Evolutionary conservation across 2,329 filamentous ascomycete genomes (phyloP), one percentile per base, ranked within the genome.

Genomic region (Diaporthe amygdali): DNA sequence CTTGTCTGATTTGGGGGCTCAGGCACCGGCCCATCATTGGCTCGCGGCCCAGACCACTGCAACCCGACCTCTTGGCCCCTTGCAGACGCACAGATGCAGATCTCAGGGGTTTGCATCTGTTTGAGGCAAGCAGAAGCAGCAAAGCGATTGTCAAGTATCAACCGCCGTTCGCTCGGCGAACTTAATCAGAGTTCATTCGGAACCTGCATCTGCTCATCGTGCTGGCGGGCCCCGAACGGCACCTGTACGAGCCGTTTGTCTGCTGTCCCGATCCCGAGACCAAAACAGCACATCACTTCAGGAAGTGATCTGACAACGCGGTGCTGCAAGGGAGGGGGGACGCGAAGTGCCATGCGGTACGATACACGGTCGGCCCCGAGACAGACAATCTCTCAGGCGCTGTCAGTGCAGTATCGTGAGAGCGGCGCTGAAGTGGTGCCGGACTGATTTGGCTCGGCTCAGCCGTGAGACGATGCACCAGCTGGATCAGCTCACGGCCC

Each of bases 21-120:
- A 73, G 72, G 72, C 70, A 72, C 72, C 51, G 61, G 25, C 27
- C 52, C 41, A 46, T 61, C 7, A 73, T 73, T 73, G 70, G 72
- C 55, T 64, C 70, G 70, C 72, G 72, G 70, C 41, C 32, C 54
- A 63, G 55, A 37, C 17, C 68, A 41, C 44, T 34, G 54, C 61
- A 51, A 59, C 37, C 70, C 61, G 70, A 59, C 39, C 37, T 49
- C 55, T 37, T 59, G 61, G 46, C 44, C 66, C 47, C 64, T 41
- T 68, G 66, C 66, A 59, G 66, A 59, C 14, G 66, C 66, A 68
- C 66, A 49, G 66, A 68, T 34, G 66, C 52, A 68, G 22, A 59
- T 49, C 46, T 59, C 66, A 68, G 66, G 66, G 66, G 66, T 59
- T 49, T 64, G 59, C 59, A 64, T 64, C 27, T 64, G 59, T 64